Evolutionary conservation across 768 basidiomycete species (phyloP), one percentile per base, ranked within the genome.

Genomic region (Leccinum ochraceum): DNA sequence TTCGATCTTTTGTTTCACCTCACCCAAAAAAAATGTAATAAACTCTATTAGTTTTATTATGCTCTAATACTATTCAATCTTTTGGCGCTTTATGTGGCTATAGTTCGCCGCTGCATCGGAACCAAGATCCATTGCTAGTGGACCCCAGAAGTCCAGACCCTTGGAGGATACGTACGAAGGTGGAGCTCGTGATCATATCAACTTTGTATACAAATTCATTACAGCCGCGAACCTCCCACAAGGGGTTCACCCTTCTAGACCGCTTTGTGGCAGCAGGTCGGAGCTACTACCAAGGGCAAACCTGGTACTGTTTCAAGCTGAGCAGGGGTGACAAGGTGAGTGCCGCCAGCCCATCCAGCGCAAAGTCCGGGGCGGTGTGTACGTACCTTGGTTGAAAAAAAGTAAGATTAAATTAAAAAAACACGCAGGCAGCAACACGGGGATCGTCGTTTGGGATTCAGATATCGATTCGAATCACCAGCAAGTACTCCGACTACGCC

Each of bases 21-120:
- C 34, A 36, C 42, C 42, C 7, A 42, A 52, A 32, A 32, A 44
- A n/a, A 50, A 10, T 17, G 22, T 46, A 20, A 46, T 46, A 32
- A 56, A 28, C 28, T 57, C 30, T 13, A 53, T 3, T 66, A 60
- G 51, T 53, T 17, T 61, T 48, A 56, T 28, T 48, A 56, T 28
- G 20, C 50, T 52, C 32, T 61, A 60, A 52, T 53, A 10, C 17
- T 42, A 46, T 46, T 20, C n/a, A 2, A 20, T 44, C 42, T 20
- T 36, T 20, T 20, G 20, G 20, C 20, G 44, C 34, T 34, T 11
- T 11, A 9, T 10, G n/a, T 10, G n/a, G 42, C 42, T 10, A 11
- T 42, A 42, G 39, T 8, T 39, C 20, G 44, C 20, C 44, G 44
- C 10, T n/a, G 4, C n/a, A 11, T 46, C 44, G 44, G 44, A 46